Evolutionary conservation across 2,329 filamentous ascomycete species (phyloP).

Genomic region (Ascochyta fabae): DNA sequence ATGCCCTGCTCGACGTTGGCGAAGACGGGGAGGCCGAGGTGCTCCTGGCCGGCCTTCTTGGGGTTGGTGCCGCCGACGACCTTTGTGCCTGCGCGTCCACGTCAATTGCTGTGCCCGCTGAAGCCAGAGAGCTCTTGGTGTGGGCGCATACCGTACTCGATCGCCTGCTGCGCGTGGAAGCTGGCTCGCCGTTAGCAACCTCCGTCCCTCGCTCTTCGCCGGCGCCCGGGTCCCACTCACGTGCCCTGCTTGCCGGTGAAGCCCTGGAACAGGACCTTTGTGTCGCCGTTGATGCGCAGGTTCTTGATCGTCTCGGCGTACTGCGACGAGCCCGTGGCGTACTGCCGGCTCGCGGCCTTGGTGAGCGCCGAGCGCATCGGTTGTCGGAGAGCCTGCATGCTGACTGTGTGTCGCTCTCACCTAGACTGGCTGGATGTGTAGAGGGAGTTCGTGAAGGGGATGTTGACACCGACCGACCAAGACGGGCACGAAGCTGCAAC

Average conservation of each 20-base stretch:
- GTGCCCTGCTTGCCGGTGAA: conserved; percentile 98
- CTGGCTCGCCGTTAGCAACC: conserved; percentile 56
- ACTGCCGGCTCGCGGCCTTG: conserved; percentile 74
- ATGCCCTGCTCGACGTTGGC: conserved; percentile 85
- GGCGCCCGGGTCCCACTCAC: conserved; percentile 39
- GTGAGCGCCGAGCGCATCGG: conserved; percentile 72
- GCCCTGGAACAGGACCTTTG: conserved; percentile 95
- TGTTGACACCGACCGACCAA: conserved; percentile 26
- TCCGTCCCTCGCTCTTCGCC: neutral
- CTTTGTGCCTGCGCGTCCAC: conserved; percentile 74
- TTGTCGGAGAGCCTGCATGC: conserved; percentile 86
- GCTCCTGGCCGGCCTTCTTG: conserved; percentile 92
- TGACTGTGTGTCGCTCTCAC: conserved; percentile 43
- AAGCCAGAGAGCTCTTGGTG: conserved; percentile 21
- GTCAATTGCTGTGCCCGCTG: conserved; percentile 37
- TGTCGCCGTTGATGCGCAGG: conserved; percentile 90
- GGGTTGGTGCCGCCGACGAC: conserved; percentile 98
- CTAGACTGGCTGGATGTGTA: conserved; percentile 24
- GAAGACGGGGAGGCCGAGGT: conserved; percentile 93
- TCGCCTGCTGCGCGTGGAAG: conserved; percentile 96
- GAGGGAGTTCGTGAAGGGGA: conserved; percentile 21
- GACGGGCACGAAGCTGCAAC: conserved; percentile 31
- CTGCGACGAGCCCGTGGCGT: conserved; percentile 73
- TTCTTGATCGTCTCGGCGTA: conserved; percentile 62
- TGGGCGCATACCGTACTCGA: conserved; percentile 83